Evolutionary conservation across 176 grass and related monocot genomes (phyloP).

Genomic region (Chrysopogon serrulatus): DNA sequence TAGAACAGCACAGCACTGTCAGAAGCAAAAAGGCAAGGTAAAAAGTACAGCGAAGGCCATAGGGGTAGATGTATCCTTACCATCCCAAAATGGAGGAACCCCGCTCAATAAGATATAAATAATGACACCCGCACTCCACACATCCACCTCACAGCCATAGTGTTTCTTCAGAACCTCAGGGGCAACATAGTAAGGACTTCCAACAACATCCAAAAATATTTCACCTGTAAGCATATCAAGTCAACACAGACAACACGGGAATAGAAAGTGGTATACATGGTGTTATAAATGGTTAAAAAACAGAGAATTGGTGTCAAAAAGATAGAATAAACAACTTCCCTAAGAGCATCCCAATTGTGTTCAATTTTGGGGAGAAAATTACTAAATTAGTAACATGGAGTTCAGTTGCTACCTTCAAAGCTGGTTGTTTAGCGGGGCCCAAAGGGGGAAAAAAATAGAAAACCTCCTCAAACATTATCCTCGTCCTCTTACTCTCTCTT

Average conservation of each 20-base stretch:
- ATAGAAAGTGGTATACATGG: neutral
- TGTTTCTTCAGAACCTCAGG: slow-evolving; percentile 64
- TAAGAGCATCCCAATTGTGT: neutral
- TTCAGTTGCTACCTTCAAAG: neutral
- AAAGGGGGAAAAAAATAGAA: neutral
- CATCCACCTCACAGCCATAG: slow-evolving; percentile 61
- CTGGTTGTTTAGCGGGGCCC: neutral
- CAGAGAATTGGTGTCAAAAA: neutral
- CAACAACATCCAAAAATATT: slow-evolving; percentile 63
- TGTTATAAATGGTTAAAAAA: neutral
- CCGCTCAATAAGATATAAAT: slow-evolving; percentile 72
- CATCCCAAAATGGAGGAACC: slow-evolving; percentile 81
- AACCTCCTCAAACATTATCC: neutral
- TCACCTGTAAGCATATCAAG: slow-evolving; percentile 42
- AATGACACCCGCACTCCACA: slow-evolving; percentile 74
- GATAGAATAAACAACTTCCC: slow-evolving; percentile 7
- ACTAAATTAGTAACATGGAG: neutral
- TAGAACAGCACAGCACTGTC: neutral
- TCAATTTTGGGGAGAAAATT: neutral
- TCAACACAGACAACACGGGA: slow-evolving; percentile 12
- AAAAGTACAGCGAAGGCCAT: neutral
- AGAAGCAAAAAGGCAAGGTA: slow-evolving; percentile 3
- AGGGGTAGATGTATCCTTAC: slow-evolving; percentile 35
- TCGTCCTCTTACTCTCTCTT: neutral
- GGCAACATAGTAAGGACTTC: slow-evolving; percentile 86